Percentiles rank a stretch among this genome's conserved stretches.
These are phyloP conservation scores for Limtongozyma cylindracea DNA, from an alignment of 805 yeast species.

Conservation along the genomic window DNA sequence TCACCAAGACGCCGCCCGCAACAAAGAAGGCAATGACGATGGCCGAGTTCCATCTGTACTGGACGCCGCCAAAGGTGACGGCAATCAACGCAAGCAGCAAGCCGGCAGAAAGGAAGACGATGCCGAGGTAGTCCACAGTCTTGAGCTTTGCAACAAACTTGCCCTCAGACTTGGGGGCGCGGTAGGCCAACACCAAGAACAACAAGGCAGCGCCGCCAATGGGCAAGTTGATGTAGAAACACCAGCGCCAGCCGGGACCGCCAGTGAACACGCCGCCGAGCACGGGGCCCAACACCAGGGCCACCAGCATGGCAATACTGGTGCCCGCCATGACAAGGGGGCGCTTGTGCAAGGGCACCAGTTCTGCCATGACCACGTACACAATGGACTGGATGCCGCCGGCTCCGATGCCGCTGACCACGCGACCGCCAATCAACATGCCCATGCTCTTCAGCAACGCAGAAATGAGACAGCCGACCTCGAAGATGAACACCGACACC, in stretches of 20 bases:
- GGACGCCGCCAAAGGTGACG: conserved; percentile 26
- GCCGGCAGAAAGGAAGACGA: conserved; percentile 14
- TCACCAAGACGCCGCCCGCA: conserved; percentile 14
- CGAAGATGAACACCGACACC: conserved; percentile 24
- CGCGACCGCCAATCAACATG: conserved; percentile 45
- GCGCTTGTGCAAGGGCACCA: conserved; percentile 17
- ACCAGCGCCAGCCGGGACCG: conserved; percentile 49
- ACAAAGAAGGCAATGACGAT: conserved; percentile 21
- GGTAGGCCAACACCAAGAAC: conserved; percentile 13
- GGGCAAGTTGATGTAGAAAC: conserved; percentile 47
- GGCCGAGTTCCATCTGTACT: conserved; percentile 27
- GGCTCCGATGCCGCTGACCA: conserved; percentile 46
- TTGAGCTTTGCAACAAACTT: conserved; percentile 10
- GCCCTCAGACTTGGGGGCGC: conserved; percentile 20
- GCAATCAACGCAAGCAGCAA: conserved; percentile 20
- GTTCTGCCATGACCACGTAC: conserved; percentile 29
- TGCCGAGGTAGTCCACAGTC: conserved; percentile 23
- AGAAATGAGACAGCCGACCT: conserved; percentile 32
- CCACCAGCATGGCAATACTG: conserved; percentile 18
- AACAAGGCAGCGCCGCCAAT: conserved; percentile 25
- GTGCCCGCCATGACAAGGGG: conserved; percentile 12
- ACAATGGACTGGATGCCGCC: conserved; percentile 38
- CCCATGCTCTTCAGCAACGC: conserved; percentile 30
- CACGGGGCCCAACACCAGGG: conserved; percentile 34
- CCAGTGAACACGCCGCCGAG: conserved; percentile 42